phyloP scores from a whole-genome alignment of 2,329 filamentous ascomycete species.

The Zymoseptoria tritici region DNA sequence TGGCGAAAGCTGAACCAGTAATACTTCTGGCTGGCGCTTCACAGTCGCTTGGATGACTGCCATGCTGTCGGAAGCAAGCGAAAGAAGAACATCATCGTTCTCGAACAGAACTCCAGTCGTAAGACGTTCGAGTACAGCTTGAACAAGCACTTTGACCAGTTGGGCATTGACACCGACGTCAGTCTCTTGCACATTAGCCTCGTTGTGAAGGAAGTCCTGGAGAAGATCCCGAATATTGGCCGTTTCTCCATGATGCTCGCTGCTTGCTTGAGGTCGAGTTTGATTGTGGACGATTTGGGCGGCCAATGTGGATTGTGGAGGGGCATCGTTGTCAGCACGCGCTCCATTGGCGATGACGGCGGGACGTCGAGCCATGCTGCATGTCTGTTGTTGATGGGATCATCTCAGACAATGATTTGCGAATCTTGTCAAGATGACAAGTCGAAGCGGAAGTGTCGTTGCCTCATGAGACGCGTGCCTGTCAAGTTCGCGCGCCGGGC shows the following conservation, averaged over 20 bases:
- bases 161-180: slow-evolving; percentile 73
- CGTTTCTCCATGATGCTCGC: slow-evolving; percentile 36
- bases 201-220: slow-evolving; percentile 49
- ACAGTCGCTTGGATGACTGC: slow-evolving; percentile 70
- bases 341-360: slow-evolving; percentile 5
- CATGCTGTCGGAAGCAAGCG: slow-evolving; percentile 63
- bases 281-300: slow-evolving; percentile 79
- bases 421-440: background rate
- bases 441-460: background rate
- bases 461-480: background rate
- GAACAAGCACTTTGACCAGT: slow-evolving; percentile 74
- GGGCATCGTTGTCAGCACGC: slow-evolving; percentile 26
- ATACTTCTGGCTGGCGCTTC: slow-evolving; percentile 64
- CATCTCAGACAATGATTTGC: background rate
- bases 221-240: slow-evolving; percentile 70
- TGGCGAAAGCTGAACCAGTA: slow-evolving; percentile 36
- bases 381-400: background rate
- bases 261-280: slow-evolving; percentile 45
- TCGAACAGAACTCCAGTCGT: slow-evolving; percentile 63
- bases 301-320: slow-evolving; percentile 71
- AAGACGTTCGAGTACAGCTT: slow-evolving; percentile 66
- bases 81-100: slow-evolving; percentile 46
- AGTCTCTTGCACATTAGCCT: slow-evolving; percentile 48
- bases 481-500: background rate
- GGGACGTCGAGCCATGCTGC: slow-evolving; percentile 34